Percentiles rank a stretch among this genome's conserved stretches.
Evolutionary conservation across 176 grass and related monocot genomes (phyloP).

Genomic region (Coix lacrymajobi): DNA sequence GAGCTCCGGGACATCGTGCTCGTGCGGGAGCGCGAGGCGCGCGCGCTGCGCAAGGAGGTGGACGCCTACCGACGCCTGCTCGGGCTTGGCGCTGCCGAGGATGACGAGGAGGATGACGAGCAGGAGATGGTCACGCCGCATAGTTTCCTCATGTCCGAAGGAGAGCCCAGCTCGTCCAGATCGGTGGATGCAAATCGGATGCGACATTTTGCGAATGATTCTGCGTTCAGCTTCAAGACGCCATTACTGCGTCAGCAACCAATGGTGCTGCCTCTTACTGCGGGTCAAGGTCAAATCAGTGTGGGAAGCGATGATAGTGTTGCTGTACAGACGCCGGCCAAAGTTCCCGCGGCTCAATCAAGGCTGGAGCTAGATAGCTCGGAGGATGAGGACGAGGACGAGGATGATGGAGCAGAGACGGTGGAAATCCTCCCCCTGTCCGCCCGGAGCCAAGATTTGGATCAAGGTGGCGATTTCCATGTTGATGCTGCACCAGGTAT

Average conservation of each 20-base stretch:
- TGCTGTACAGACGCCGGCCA: not conserved
- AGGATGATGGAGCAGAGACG: slow-evolving; percentile 40
- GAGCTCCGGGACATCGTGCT: slow-evolving; percentile 81
- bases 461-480: slow-evolving; percentile 23
- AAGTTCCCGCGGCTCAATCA: not conserved
- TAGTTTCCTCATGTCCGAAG: slow-evolving; percentile 2
- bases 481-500: slow-evolving; percentile 19
- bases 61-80: slow-evolving; percentile 61
- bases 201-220: not conserved
- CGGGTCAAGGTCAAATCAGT: not conserved
- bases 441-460: slow-evolving; percentile 23
- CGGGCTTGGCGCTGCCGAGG: not conserved
- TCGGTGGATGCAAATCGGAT: not conserved
- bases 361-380: slow-evolving; percentile 3
- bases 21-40: slow-evolving; percentile 57
- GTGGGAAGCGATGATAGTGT: not conserved
- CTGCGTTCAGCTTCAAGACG: slow-evolving; percentile 18
- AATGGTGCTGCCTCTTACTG: not conserved
- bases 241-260: not conserved
- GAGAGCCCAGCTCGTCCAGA: slow-evolving; percentile 30
- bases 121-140: slow-evolving; percentile 24
- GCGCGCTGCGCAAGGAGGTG: slow-evolving; percentile 60
- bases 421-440: slow-evolving; percentile 32
- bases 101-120: not conserved
- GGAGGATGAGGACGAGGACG: slow-evolving; percentile 21